Evolutionary conservation across 2,329 filamentous ascomycete genomes (phyloP).

Genomic region (Xylaria sp.): DNA sequence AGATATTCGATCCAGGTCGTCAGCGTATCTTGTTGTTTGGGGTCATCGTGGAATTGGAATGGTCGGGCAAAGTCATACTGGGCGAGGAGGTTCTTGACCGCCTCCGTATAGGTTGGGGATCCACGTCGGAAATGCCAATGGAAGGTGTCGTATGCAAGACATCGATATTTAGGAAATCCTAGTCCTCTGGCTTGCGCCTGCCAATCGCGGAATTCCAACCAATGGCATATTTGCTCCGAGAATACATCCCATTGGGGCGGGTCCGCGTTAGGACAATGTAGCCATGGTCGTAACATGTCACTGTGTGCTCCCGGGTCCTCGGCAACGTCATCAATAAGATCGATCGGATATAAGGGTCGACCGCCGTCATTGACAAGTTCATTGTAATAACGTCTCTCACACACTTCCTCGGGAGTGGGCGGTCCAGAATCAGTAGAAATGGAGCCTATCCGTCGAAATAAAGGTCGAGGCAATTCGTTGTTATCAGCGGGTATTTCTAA

Average conservation of each 20-base stretch:
- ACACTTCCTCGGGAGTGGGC: background rate
- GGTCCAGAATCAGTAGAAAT: background rate
- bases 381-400: background rate
- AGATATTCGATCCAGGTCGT: conserved; percentile 56
- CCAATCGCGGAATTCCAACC: conserved; percentile 8
- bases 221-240: background rate
- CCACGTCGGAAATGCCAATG: background rate
- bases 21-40: conserved; percentile 47
- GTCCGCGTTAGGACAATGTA: background rate
- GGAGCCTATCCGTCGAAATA: too few relatives aligned
- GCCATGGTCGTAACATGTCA: conserved; percentile 24
- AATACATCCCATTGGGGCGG: conserved; percentile 10
- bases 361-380: conserved; percentile 17
- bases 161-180: background rate
- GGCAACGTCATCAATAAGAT: conserved; percentile 17
- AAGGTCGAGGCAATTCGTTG: background rate
- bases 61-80: conserved; percentile 68
- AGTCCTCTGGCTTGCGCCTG: background rate
- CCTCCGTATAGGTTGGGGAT: conserved; percentile 1
- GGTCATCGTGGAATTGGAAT: conserved; percentile 69
- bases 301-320: conserved; percentile 7
- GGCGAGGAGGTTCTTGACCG: conserved; percentile 5
- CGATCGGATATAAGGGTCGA: conserved; percentile 16
- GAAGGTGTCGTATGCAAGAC: background rate
- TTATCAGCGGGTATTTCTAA: conserved; percentile 11